Conservation (phyloP, 2,329 filamentous ascomycete genomes). For the Peltaster fructicola region DNA sequence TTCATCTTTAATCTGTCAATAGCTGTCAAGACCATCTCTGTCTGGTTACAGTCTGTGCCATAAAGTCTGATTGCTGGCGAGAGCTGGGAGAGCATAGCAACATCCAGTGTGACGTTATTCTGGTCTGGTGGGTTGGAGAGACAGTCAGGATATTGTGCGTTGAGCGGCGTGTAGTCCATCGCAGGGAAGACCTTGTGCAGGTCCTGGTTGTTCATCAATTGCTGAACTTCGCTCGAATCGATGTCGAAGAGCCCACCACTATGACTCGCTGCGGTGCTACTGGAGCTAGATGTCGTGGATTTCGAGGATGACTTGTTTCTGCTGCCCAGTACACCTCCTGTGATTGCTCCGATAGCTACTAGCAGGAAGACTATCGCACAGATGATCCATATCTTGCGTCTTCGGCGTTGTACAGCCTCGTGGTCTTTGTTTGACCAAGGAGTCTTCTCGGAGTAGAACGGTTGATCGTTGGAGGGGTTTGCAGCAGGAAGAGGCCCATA, state of each 20-base stretch:
- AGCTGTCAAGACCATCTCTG: constrained; percentile 75
- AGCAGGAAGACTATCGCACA: constrained; percentile 45
- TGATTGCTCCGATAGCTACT: constrained; percentile 55
- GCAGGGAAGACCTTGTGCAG: constrained; percentile 90
- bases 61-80: constrained; percentile 80
- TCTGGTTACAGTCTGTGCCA: constrained; percentile 95
- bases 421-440: constrained; percentile 45
- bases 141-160: constrained; percentile 79
- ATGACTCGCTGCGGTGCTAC: constrained; percentile 8
- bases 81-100: constrained; percentile 77
- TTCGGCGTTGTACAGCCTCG: constrained; percentile 40
- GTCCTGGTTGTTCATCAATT: constrained; percentile 59
- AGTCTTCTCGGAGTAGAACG: constrained; percentile 42
- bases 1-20: constrained; percentile 54
- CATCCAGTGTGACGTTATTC: constrained; percentile 83
- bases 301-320: constrained; percentile 23
- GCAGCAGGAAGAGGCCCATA: constrained; percentile 38
- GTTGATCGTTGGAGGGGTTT: constrained; percentile 12
- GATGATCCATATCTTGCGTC: constrained; percentile 51
- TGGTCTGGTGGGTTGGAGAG: constrained; percentile 61
- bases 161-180: constrained; percentile 86
- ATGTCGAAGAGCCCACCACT: constrained; percentile 47
- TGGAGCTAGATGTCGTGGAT: constrained; percentile 10
- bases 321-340: constrained; percentile 54
- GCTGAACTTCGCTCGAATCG: constrained; percentile 62